Base-by-base conservation (phyloP, 2,329 filamentous ascomycete species). In the Monosporascus sp. region DNA sequence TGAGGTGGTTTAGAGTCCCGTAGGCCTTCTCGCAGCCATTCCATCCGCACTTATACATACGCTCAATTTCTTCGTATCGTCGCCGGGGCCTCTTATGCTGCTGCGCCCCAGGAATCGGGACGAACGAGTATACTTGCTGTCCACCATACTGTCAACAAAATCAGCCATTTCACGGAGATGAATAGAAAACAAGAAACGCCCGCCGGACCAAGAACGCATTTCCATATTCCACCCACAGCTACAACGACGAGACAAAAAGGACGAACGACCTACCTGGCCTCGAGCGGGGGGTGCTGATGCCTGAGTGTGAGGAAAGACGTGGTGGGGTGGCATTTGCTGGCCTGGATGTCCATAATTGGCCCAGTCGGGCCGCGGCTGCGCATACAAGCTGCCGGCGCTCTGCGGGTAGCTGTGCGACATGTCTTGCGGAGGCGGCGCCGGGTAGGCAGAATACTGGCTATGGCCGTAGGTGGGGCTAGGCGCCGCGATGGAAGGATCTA, bases 31-130 rank as follows among this genome's bases (percentile, higher is more conserved):
- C 94, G 68, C 94, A 99, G 8, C 92, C 92, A 60, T 97, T 93
- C 90, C 91, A 97, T 25, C 93, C 94, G 68, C 94, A 99, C 73
- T 97, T 97, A 79, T 99, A 97, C 94, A 99, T 97, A 68, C 94
- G 86, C 76, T 99, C 94, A 63, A 99, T 99, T 70, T 99, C 94
- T 72, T 99, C 94, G 65, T 97, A 99, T 51, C 94, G 84, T 64
- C 94, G 81, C 59, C 94, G 84, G 14, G 94, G 94, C 54, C 94
- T 85, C 77, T 99, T 99, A 71, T 97, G 93, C 70, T 99, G 94
- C 69, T 97, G 92, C 14, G 93, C 90, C 58, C 94, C 94, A 2
- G 94, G 94, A 65, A 97, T 97, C 0, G 94, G 93, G 34, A 97
- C 94, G 67, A 99, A 97, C 0, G 92, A 97, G 70, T 97, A 97